These are phyloP conservation scores for Macadamia tetraphylla DNA, from an alignment of 164 flowering plant genomes.

Conservation along the genomic window DNA sequence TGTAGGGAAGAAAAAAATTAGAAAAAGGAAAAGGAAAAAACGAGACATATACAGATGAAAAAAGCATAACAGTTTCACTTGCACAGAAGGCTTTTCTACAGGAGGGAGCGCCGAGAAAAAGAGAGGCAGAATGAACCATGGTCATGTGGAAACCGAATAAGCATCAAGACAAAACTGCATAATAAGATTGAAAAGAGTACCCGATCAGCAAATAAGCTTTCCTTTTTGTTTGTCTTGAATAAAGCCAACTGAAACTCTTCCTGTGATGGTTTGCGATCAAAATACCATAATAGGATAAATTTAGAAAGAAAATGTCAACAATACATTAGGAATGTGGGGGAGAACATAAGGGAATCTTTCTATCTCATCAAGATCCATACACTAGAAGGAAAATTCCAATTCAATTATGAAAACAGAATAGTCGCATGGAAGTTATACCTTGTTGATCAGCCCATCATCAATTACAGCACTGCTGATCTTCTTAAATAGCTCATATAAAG, in stretches of 20 bases:
- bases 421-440: not conserved
- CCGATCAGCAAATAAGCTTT: slow-evolving; percentile 86
- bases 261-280: slow-evolving; percentile 25
- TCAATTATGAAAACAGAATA: too few relatives aligned
- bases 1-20: too few relatives aligned
- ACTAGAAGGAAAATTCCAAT: not conserved
- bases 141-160: not conserved
- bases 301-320: not conserved
- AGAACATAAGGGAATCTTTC: not conserved
- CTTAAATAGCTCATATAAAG: not conserved
- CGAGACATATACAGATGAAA: too few relatives aligned
- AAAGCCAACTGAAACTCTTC: slow-evolving; percentile 89
- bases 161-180: not conserved
- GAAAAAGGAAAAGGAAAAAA: too few relatives aligned
- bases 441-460: not conserved
- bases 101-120: not conserved
- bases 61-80: too few relatives aligned
- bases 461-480: slow-evolving; percentile 3
- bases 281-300: not conserved
- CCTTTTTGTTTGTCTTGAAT: slow-evolving; percentile 81
- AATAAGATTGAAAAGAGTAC: slow-evolving; percentile 22
- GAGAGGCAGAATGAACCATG: not conserved
- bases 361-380: not conserved
- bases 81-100: too few relatives aligned
- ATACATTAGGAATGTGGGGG: too few relatives aligned